Evolutionary conservation across 352 stramenopile species (phyloP).

Genomic region (Phytophthora pistaciae): DNA sequence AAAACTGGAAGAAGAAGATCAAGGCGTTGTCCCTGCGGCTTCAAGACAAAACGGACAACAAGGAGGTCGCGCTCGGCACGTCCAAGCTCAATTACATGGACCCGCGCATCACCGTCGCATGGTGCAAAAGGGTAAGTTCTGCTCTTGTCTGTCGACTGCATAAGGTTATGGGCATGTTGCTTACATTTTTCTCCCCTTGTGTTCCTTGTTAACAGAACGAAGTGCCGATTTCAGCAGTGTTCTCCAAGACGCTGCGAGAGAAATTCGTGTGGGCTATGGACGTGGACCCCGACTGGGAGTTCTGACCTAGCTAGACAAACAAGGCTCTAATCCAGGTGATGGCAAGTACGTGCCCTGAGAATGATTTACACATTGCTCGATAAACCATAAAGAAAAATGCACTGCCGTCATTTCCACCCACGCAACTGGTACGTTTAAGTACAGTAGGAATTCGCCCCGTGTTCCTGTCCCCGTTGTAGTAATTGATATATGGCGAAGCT

Average conservation of each 20-base stretch:
- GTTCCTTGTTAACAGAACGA: slow-evolving; percentile 73
- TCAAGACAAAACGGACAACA: slow-evolving; percentile 99
- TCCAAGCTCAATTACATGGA: slow-evolving; percentile 99
- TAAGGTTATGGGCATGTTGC: slow-evolving; percentile 3
- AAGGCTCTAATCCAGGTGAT: neutral
- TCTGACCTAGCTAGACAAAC: slow-evolving; percentile 60
- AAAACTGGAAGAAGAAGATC: slow-evolving; percentile 96
- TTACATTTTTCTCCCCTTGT: slow-evolving; percentile 13
- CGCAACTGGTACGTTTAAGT: neutral
- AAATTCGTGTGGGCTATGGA: slow-evolving; percentile 99
- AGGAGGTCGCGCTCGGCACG: slow-evolving; percentile 98
- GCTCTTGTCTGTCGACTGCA: slow-evolving; percentile 62
- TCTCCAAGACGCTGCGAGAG: slow-evolving; percentile 98
- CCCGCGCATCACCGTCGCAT: slow-evolving; percentile 99
- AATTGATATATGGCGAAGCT: slow-evolving; percentile 10
- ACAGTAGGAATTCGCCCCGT: neutral
- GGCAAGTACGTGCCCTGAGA: slow-evolving; percentile 3
- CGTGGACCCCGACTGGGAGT: slow-evolving; percentile 96
- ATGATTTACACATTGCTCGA: neutral
- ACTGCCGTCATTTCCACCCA: slow-evolving; percentile 11
- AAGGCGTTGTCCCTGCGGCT: slow-evolving; percentile 91
- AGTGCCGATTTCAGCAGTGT: slow-evolving; percentile 98
- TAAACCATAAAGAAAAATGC: slow-evolving; percentile 36
- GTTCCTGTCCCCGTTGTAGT: slow-evolving; percentile 12
- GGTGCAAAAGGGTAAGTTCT: slow-evolving; percentile 98